Evolutionary conservation across 495 filamentous ascomycete genomes (phyloP).

Genomic region (Ramalina peruviana): DNA sequence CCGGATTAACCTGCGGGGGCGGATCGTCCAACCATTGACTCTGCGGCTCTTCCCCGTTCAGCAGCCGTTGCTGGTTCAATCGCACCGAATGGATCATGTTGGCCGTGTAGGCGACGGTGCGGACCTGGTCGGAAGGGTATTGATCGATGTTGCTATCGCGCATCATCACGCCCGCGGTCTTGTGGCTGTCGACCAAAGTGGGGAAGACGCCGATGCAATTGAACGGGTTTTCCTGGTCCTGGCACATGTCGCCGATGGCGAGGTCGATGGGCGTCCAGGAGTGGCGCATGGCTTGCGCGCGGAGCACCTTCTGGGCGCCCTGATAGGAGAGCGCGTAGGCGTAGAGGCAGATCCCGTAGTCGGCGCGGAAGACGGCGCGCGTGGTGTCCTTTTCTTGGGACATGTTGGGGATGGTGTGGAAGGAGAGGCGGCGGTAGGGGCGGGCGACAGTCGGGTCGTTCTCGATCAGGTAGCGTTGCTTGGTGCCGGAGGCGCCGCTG

Average conservation of each 20-base stretch:
- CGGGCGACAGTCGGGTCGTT: constrained; percentile 19
- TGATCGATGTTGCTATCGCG: constrained; percentile 32
- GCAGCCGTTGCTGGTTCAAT: constrained; percentile 7
- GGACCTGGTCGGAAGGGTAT: constrained; percentile 3
- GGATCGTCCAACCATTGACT: constrained; percentile 1
- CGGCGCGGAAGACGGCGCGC: constrained; percentile 32
- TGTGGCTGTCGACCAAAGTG: constrained; percentile 32
- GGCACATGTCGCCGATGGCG: constrained; percentile 35
- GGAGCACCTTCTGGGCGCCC: constrained; percentile 40
- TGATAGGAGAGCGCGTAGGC: constrained; percentile 40
- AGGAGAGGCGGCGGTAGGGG: constrained; percentile 7
- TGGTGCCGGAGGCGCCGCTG: background rate
- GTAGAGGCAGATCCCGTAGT: constrained; percentile 36
- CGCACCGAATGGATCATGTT: constrained; percentile 32
- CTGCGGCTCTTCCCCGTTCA: background rate
- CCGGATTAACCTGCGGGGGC: background rate
- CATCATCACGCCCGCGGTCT: constrained; percentile 23
- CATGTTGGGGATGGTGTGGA: constrained; percentile 7
- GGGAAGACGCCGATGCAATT: constrained; percentile 35
- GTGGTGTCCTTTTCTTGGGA: constrained; percentile 23
- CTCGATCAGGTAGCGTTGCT: constrained; percentile 15
- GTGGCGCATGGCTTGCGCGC: constrained; percentile 29
- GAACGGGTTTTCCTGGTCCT: constrained; percentile 16
- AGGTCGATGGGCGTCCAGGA: constrained; percentile 32
- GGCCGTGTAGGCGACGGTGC: constrained; percentile 25